A percentile compares a stretch with the other conserved stretches of the same genome.
Evolutionary conservation across 1,284 basidiomycete genomes (phyloP).

Genomic region (Sporisorium scitamineum): DNA sequence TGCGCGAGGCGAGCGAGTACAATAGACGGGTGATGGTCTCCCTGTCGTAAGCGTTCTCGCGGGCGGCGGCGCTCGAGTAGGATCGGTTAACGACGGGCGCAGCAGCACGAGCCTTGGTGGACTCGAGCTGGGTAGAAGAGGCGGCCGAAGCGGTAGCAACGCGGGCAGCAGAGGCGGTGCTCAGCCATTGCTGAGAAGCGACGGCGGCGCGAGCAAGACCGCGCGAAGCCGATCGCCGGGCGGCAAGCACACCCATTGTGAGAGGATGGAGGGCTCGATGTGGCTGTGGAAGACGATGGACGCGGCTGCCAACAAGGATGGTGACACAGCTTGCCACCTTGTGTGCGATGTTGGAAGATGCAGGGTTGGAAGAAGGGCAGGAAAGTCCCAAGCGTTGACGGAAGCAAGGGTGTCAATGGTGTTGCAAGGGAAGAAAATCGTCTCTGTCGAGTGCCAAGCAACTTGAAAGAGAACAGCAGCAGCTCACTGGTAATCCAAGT

Average conservation of each 20-base stretch:
- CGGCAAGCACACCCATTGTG: conserved; percentile 43
- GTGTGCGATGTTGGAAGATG: not conserved
- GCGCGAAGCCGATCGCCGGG: conserved; percentile 45
- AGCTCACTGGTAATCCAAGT: not conserved
- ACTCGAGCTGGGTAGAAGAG: conserved; percentile 22
- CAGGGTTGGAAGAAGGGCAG: not conserved
- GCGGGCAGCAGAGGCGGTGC: conserved; percentile 31
- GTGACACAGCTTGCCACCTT: not conserved
- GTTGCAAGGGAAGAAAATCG: not conserved
- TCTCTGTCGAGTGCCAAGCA: not conserved
- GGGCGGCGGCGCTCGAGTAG: conserved; percentile 51
- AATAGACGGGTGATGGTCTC: conserved; percentile 68
- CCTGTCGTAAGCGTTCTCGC: conserved; percentile 58
- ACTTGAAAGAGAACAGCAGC: not conserved
- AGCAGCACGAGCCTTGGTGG: conserved; percentile 29
- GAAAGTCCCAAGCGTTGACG: not conserved
- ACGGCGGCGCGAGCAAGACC: conserved; percentile 36
- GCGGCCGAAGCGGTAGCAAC: conserved; percentile 32
- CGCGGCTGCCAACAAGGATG: not conserved
- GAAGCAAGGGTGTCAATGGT: not conserved
- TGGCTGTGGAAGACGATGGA: not conserved
- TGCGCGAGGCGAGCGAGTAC: conserved; percentile 69
- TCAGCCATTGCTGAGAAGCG: conserved; percentile 39
- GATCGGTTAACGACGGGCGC: conserved; percentile 23
- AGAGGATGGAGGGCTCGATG: not conserved